These are phyloP conservation scores for Dentipellis fragilis DNA, from an alignment of 768 basidiomycete genomes.

Conservation along the genomic window DNA sequence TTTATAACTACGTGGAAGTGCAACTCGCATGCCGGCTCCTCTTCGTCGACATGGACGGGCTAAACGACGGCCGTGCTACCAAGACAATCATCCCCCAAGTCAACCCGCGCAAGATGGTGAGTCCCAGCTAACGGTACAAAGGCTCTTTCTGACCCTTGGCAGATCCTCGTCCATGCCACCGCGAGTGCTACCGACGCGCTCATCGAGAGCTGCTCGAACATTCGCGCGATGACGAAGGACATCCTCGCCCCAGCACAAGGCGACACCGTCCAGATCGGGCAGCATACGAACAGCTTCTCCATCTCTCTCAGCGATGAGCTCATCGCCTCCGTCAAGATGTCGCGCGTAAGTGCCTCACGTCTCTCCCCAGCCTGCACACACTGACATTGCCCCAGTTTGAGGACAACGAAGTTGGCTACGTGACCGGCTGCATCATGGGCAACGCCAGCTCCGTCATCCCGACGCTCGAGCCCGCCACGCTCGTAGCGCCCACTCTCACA, in stretches of 20 bases:
- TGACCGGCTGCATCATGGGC: conserved; percentile 78
- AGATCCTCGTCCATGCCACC: conserved; percentile 88
- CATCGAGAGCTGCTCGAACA: conserved; percentile 70
- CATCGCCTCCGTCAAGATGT: conserved; percentile 71
- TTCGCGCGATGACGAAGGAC: conserved; percentile 87
- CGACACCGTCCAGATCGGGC: conserved; percentile 86
- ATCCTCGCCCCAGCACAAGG: conserved; percentile 70
- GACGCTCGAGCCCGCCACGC: conserved; percentile 61
- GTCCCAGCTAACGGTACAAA: conserved; percentile 9
- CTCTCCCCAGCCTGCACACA: neutral
- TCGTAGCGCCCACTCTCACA: neutral
- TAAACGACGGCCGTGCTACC: conserved; percentile 93
- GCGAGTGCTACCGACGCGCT: conserved; percentile 57
- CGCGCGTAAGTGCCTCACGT: conserved; percentile 49
- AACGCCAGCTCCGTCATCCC: conserved; percentile 86
- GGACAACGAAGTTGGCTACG: conserved; percentile 92
- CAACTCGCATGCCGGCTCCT: conserved; percentile 79
- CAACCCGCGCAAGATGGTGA: conserved; percentile 90
- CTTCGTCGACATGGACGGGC: conserved; percentile 92
- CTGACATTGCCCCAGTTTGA: conserved; percentile 58
- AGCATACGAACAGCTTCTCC: conserved; percentile 91
- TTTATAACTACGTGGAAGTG: conserved; percentile 65
- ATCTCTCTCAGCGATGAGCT: conserved; percentile 89
- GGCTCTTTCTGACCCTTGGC: conserved; percentile 3
- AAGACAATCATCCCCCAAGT: conserved; percentile 96